Evolutionary conservation across 202 grass and related monocot species (phyloP).

Genomic region (Eragrostis tef): DNA sequence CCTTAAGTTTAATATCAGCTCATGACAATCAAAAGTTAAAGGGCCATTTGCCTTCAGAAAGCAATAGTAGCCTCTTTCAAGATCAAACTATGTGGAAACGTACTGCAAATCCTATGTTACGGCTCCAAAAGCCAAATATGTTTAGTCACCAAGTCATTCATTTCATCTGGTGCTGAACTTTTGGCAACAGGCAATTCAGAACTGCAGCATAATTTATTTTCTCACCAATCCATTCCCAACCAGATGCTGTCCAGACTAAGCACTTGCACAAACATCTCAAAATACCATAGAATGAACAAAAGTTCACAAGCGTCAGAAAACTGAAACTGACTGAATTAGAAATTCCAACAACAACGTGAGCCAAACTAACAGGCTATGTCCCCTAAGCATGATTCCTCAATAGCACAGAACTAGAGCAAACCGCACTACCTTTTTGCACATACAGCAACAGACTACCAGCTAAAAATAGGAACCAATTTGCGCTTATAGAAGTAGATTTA

Average conservation of each 20-base stretch:
- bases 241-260: neutral
- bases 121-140: neutral
- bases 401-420: constrained; percentile 29
- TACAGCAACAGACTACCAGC: constrained; percentile 16
- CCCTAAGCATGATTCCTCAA: constrained; percentile 11
- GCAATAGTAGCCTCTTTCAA: neutral
- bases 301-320: neutral
- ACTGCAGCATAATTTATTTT: constrained; percentile 6
- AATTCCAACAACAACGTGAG: neutral
- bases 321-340: neutral
- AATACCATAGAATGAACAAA: constrained; percentile 10
- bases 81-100: constrained; percentile 18
- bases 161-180: constrained; percentile 14
- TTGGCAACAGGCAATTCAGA: neutral
- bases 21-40: neutral
- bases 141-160: neutral
- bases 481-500: constrained; percentile 2
- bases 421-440: neutral
- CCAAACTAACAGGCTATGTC: neutral
- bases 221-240: neutral
- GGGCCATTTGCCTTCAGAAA: neutral
- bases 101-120: neutral
- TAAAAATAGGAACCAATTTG: neutral
- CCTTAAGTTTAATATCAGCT: constrained; percentile 1
- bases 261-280: constrained; percentile 21